phyloP scores from a whole-genome alignment of 768 basidiomycete genomes.

The Phylloporus rhodoxanthus region DNA sequence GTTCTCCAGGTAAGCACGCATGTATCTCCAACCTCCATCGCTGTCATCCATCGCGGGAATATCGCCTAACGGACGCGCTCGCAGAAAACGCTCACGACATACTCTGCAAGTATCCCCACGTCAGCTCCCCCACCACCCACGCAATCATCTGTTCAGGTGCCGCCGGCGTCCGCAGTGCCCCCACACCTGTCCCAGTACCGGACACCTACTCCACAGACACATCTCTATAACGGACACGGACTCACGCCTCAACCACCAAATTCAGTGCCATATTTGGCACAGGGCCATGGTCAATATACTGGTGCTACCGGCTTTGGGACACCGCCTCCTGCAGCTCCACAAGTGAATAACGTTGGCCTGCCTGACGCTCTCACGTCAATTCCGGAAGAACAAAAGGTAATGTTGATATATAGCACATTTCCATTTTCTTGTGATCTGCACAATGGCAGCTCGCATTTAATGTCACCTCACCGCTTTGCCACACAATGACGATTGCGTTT shows the following conservation, averaged over 20 bases:
- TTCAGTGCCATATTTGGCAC: conserved; percentile 16
- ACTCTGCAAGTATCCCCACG: conserved; percentile 26
- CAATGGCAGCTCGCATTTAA: neutral
- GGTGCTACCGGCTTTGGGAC: conserved; percentile 15
- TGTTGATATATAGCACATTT: conserved; percentile 9
- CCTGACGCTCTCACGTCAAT: conserved; percentile 54
- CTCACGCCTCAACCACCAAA: conserved; percentile 25
- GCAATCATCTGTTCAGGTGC: conserved; percentile 23
- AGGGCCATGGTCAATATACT: conserved; percentile 18
- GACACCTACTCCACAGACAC: conserved; percentile 32
- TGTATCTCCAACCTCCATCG: neutral
- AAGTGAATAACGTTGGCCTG: conserved; percentile 24
- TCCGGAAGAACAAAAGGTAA: conserved; percentile 66
- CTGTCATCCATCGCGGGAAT: neutral
- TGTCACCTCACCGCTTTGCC: neutral
- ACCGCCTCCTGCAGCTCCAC: conserved; percentile 18
- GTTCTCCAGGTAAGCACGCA: conserved; percentile 57
- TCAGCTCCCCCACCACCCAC: conserved; percentile 12
- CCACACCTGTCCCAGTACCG: conserved; percentile 35
- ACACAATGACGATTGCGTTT: conserved; percentile 1
- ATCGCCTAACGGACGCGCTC: conserved; percentile 3
- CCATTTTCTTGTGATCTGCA: conserved; percentile 3
- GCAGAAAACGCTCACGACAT: conserved; percentile 62
- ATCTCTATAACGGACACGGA: conserved; percentile 26
- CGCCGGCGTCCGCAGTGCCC: conserved; percentile 41